Conservation (phyloP, 1,139 yeast genomes). For the Zygosaccharomyces pseudobailii region DNA sequence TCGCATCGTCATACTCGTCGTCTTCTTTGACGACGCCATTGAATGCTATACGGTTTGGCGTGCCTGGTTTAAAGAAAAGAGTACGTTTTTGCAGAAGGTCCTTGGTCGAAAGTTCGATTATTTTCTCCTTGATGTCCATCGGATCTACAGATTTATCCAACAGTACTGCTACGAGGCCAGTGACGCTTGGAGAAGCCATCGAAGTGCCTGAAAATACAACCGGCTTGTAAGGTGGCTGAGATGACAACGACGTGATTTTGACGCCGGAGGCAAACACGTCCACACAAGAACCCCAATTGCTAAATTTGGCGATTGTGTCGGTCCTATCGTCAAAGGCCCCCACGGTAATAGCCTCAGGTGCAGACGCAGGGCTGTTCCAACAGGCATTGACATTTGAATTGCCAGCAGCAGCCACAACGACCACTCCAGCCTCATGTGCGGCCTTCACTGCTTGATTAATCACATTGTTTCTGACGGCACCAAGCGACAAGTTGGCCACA, state of each 20-base stretch:
- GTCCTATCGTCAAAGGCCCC: slow-evolving; percentile 78
- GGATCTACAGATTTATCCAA: slow-evolving; percentile 56
- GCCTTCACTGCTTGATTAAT: slow-evolving; percentile 71
- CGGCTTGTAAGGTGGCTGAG: slow-evolving; percentile 16
- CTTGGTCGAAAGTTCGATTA: slow-evolving; percentile 39
- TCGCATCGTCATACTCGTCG: slow-evolving; percentile 28
- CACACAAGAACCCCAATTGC: slow-evolving; percentile 88
- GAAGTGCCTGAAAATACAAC: slow-evolving; percentile 72
- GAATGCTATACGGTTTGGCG: slow-evolving; percentile 44
- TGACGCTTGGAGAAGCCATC: slow-evolving; percentile 77
- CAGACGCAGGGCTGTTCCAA: slow-evolving; percentile 73
- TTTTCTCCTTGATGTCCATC: slow-evolving; percentile 37
- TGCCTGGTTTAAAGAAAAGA: slow-evolving; percentile 39
- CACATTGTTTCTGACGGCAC: slow-evolving; percentile 60
- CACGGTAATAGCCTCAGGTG: slow-evolving; percentile 66
- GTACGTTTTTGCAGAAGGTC: slow-evolving; percentile 37
- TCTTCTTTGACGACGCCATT: slow-evolving; percentile 37
- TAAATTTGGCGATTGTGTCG: slow-evolving; percentile 65
- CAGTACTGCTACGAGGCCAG: slow-evolving; percentile 66
- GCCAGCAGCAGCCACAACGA: slow-evolving; percentile 88
- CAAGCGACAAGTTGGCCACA: slow-evolving; percentile 77
- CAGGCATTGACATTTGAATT: slow-evolving; percentile 77
- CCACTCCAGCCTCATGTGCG: slow-evolving; percentile 63
- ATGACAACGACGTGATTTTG: slow-evolving; percentile 41
- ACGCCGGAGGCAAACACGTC: slow-evolving; percentile 83